These are phyloP conservation scores for Balansia obtecta DNA, from an alignment of 2,329 filamentous ascomycete species.

Conservation along the genomic window DNA sequence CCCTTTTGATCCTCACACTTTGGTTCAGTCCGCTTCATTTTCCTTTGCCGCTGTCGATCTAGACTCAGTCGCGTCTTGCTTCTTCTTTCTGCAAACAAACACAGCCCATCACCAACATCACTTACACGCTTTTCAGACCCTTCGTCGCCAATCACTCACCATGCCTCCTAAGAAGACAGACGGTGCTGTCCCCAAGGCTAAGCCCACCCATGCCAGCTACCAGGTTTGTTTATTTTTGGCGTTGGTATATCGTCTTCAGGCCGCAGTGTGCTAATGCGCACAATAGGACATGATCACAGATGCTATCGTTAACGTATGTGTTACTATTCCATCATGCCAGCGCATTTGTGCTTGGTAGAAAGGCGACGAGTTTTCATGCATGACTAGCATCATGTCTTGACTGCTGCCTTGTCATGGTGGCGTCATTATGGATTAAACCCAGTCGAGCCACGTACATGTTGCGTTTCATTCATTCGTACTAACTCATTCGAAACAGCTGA, in stretches of 20 bases:
- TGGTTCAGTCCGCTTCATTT: slow-evolving; percentile 13
- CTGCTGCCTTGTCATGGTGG: background rate
- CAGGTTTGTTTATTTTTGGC: slow-evolving; percentile 35
- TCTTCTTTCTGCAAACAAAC: slow-evolving; percentile 1
- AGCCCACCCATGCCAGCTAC: slow-evolving; percentile 44
- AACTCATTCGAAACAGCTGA: slow-evolving; percentile 36
- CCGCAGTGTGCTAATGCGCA: slow-evolving; percentile 12
- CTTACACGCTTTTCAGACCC: slow-evolving; percentile 7
- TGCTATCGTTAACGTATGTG: slow-evolving; percentile 47
- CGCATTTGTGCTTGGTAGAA: slow-evolving; percentile 19
- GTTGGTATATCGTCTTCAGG: background rate
- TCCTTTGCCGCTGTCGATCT: slow-evolving; percentile 10
- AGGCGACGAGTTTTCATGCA: background rate
- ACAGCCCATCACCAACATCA: background rate
- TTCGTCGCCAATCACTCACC: slow-evolving; percentile 20
- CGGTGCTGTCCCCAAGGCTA: slow-evolving; percentile 28
- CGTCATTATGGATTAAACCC: background rate
- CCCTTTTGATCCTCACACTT: slow-evolving; percentile 9
- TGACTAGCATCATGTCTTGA: background rate
- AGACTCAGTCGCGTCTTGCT: slow-evolving; percentile 14
- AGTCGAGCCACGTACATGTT: background rate
- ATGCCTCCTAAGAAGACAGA: slow-evolving; percentile 51
- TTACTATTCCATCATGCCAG: slow-evolving; percentile 19
- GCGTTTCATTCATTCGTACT: slow-evolving; percentile 16
- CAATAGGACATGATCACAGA: slow-evolving; percentile 50